Evolutionary conservation across 305 asterid genomes (phyloP), one percentile per base, ranked within the genome.

Genomic region (Fraxinus xanthoxyloides): DNA sequence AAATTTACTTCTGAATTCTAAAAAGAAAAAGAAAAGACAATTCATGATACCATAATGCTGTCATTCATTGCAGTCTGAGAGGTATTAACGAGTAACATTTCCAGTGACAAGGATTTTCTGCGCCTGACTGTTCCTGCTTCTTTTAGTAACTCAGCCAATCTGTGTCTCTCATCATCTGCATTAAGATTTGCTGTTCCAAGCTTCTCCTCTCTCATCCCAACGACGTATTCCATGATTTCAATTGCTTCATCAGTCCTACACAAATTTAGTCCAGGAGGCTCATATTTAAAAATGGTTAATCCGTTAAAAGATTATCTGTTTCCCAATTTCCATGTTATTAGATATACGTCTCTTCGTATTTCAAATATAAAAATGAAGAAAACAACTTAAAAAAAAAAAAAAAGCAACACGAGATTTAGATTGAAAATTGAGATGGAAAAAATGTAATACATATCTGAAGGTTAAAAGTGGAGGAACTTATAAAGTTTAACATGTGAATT

Each of bases 171-270:
- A 31, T 95, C 99, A 67, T 90, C 92, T 72, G 92, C 99, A 7
- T 91, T 97, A 0, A 98, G 93, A 87, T 92, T 92, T 51, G 97
- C 96, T 0, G 98, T 95, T n/a, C 99, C 99, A 0, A 94, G 94
- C 84, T 83, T 92, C 87, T 92, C 99, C 88, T 95, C 98, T 84
- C 99, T 92, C 89, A 94, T 83, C 72, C 91, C 91, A n/a, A 94
- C 97, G 0, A 94, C 90, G 76, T 90, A 92, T 43, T 95, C 98
- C 88, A 95, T 82, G 63, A 95, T 90, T 80, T 94, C 95, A 23
- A 95, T 91, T 75, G 99, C 97, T 84, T 94, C 98, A 70, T 32
- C 77, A 10, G 89, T 92, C 88, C 99, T 95, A 87, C 78, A 82
- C 15, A 77, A 48, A 82, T 51, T 51, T 26, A 77, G 21, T 43